Percentiles rank a stretch among this genome's conserved stretches.
Evolutionary conservation across 768 basidiomycete species (phyloP).

Genomic region (Phallus indusiatus): DNA sequence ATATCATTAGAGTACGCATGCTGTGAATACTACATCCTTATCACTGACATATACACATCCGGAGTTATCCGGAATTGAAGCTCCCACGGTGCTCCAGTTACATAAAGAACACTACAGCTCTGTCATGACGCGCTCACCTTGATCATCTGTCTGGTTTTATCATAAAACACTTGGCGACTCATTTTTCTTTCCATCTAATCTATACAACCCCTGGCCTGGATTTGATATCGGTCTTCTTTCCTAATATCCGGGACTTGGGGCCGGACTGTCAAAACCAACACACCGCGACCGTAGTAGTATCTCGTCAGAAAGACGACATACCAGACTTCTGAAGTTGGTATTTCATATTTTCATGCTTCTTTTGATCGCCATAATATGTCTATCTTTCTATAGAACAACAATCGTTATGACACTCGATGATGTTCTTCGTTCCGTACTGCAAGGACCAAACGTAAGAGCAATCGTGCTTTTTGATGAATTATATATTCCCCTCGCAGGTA

Average conservation of each 20-base stretch:
- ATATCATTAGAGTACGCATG: too few relatives aligned
- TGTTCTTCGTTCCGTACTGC: conserved; percentile 6
- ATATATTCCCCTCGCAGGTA: conserved; percentile 5
- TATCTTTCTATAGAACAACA: too few relatives aligned
- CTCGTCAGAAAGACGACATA: neutral
- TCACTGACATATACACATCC: too few relatives aligned
- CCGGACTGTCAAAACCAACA: too few relatives aligned
- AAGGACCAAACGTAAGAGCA: conserved; percentile 2
- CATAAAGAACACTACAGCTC: neutral
- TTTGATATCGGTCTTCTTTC: neutral
- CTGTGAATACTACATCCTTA: too few relatives aligned
- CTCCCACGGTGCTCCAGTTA: too few relatives aligned
- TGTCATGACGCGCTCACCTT: neutral
- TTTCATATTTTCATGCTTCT: too few relatives aligned
- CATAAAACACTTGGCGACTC: too few relatives aligned
- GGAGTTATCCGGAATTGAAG: too few relatives aligned
- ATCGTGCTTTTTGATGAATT: conserved; percentile 4
- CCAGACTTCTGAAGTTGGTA: too few relatives aligned
- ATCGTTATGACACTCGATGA: conserved; percentile 6
- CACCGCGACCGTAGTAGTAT: neutral
- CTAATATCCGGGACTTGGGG: too few relatives aligned
- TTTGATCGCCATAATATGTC: too few relatives aligned
- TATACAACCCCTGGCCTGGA: neutral
- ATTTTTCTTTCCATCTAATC: neutral
- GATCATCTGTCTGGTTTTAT: neutral